These are phyloP conservation scores for Penicillium mononematosum DNA, from an alignment of 495 filamentous ascomycete genomes.

Conservation along the genomic window DNA sequence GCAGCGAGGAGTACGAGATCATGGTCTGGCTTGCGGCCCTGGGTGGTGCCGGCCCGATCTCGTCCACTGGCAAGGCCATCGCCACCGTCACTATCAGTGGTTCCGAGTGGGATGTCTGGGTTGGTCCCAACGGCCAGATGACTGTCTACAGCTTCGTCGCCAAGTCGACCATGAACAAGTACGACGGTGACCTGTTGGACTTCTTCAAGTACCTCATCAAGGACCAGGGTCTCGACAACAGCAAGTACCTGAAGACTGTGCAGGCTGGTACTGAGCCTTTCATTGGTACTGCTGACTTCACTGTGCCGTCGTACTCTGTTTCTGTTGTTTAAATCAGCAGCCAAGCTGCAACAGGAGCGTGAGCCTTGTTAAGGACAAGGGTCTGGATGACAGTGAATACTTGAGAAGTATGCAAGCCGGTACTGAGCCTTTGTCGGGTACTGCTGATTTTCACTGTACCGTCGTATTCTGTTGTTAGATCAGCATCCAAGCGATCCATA, in stretches of 20 bases:
- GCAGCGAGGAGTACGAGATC: conserved; percentile 59
- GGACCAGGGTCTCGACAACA: conserved; percentile 49
- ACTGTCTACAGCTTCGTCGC: conserved; percentile 63
- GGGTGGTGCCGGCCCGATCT: conserved; percentile 64
- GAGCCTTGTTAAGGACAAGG: conserved; percentile 49
- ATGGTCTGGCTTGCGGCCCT: conserved; percentile 69
- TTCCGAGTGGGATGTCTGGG: conserved; percentile 52
- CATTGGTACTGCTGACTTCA: conserved; percentile 42
- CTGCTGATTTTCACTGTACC: conserved; percentile 32
- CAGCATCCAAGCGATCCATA: background rate
- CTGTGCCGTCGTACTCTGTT: conserved; percentile 40
- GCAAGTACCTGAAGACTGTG: conserved; percentile 54
- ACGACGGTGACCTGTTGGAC: conserved; percentile 53
- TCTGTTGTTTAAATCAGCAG: conserved; percentile 34
- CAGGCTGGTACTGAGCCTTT: conserved; percentile 60
- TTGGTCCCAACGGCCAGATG: conserved; percentile 55
- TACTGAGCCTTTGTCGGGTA: conserved; percentile 55
- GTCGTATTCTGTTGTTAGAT: conserved; percentile 43
- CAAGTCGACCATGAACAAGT: conserved; percentile 44
- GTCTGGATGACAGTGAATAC: conserved; percentile 51
- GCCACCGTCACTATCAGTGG: conserved; percentile 54
- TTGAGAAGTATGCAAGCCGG: conserved; percentile 41
- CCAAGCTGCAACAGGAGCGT: too few relatives aligned
- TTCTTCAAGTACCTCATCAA: conserved; percentile 58
- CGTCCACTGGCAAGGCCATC: conserved; percentile 53